A percentile compares a stretch with the other conserved stretches of the same genome.
Conservation (phyloP, 2,329 filamentous ascomycete species). For the Blastomyces silverae region DNA sequence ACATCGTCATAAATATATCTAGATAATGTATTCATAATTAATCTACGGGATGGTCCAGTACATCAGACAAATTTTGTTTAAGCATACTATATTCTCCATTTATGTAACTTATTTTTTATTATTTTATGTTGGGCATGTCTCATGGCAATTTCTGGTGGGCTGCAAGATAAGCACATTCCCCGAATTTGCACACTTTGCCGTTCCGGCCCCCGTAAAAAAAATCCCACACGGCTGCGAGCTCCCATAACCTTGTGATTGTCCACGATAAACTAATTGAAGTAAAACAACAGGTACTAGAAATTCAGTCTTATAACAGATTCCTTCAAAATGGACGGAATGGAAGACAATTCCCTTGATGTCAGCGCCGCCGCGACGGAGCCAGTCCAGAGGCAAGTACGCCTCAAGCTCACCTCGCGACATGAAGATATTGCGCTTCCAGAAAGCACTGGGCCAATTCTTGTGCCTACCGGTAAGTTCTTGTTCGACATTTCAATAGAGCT, state of each 20-base stretch:
- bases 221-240: slow-evolving; percentile 28
- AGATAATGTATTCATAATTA: slow-evolving; percentile 3
- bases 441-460: slow-evolving; percentile 50
- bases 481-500: slow-evolving; percentile 9
- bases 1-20: slow-evolving; percentile 16
- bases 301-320: not conserved
- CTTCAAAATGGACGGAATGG: slow-evolving; percentile 21
- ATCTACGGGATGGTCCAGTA: not conserved
- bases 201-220: slow-evolving; percentile 36
- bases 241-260: not conserved
- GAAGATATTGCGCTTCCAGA: slow-evolving; percentile 50
- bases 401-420: slow-evolving; percentile 50
- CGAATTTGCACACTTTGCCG: slow-evolving; percentile 35
- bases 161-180: not conserved
- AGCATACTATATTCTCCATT: slow-evolving; percentile 9
- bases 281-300: not conserved
- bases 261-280: not conserved
- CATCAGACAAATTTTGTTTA: not conserved
- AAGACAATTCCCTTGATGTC: slow-evolving; percentile 20
- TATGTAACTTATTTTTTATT: slow-evolving; percentile 5
- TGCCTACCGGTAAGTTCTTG: slow-evolving; percentile 47
- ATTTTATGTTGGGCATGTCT: not conserved
- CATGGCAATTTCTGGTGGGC: not conserved
- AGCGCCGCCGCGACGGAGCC: slow-evolving; percentile 11
- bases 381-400: slow-evolving; percentile 46